Evolutionary conservation across 139 green algal species (phyloP), one percentile per base, ranked within the genome.

Genomic region (Auxenochlorella pyrenoidosa): DNA sequence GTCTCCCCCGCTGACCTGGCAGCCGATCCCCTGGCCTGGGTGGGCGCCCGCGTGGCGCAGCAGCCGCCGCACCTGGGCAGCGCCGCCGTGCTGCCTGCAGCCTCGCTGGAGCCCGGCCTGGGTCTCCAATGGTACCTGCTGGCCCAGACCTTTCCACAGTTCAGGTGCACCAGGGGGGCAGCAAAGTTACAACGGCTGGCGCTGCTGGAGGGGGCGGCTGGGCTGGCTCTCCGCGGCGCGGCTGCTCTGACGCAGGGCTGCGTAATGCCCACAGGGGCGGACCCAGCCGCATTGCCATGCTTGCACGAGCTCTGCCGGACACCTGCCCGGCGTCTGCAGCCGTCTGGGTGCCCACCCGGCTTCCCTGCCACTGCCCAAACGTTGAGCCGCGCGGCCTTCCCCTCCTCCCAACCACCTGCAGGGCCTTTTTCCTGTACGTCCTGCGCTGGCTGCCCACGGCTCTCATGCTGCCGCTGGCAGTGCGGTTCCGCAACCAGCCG

Each of bases 61-160:
- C 80, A 85, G 80, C 80, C 43, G 60, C 32, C 32, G 63, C 66
- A 85, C 32, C 28, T 34, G 60, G 28, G 43, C 16, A 8, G 6
- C 21, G 38, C 40, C 30, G 12, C n/a, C 40, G 34, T 85, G 60
- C 63, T 85, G 40, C 80, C 80, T 40, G 80, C 80, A 1, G 59
- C 80, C 41, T 34, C 80, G 1, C 41, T 85, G 80, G 60, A 85
- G 80, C 80, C 80, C 15, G 80, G 80, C 30, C 78, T 89, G 66
- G 85, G 85, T 22, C 85, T 89, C 36, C 85, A 85, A 5, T 89
- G 85, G 85, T 89, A 89, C 58, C 44, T 89, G 58, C 38, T 89
- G 54, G 85, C 85, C 1, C 72, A 89, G 19, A 26, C 38, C 18
- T 85, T 89, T 70, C 85, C 85, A 2, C 38, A 54, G 30, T 89